Conservation (phyloP, 73 alveolate genomes). For the Paramecium sexaurelia region DNA sequence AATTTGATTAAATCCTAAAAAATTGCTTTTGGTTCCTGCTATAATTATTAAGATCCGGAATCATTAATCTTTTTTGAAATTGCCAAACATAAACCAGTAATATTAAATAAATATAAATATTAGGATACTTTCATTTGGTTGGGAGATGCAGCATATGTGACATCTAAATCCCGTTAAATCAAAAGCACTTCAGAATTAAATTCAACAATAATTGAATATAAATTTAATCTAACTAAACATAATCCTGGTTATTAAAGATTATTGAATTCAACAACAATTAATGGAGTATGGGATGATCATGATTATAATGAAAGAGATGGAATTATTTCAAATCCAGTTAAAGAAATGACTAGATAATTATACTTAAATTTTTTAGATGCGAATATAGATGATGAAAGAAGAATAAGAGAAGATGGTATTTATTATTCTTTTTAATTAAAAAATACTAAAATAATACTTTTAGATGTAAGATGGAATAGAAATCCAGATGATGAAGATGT, state of each 20-base stretch:
- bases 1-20: neutral
- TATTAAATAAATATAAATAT: neutral
- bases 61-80: constrained; percentile 10
- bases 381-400: constrained; percentile 53
- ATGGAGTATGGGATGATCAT: constrained; percentile 86
- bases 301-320: constrained; percentile 75
- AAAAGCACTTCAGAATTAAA: constrained; percentile 28
- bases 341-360: constrained; percentile 56
- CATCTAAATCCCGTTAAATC: constrained; percentile 8
- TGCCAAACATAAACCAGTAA: constrained; percentile 32
- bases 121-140: constrained; percentile 54
- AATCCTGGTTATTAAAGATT: constrained; percentile 58
- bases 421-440: constrained; percentile 68
- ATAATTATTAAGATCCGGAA: neutral
- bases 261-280: neutral
- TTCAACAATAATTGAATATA: constrained; percentile 29
- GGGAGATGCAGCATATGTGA: constrained; percentile 74
- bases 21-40: constrained; percentile 43
- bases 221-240: constrained; percentile 30
- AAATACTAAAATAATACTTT: constrained; percentile 4
- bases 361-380: constrained; percentile 76
- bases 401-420: constrained; percentile 64
- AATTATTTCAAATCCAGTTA: constrained; percentile 39
- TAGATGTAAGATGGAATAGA: constrained; percentile 77
- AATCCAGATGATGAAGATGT: constrained; percentile 67